A percentile compares a stretch with the other conserved stretches of the same genome.
Evolutionary conservation across 208 protist genomes (phyloP).

Genomic region (Acanthamoeba culbertsoni): DNA sequence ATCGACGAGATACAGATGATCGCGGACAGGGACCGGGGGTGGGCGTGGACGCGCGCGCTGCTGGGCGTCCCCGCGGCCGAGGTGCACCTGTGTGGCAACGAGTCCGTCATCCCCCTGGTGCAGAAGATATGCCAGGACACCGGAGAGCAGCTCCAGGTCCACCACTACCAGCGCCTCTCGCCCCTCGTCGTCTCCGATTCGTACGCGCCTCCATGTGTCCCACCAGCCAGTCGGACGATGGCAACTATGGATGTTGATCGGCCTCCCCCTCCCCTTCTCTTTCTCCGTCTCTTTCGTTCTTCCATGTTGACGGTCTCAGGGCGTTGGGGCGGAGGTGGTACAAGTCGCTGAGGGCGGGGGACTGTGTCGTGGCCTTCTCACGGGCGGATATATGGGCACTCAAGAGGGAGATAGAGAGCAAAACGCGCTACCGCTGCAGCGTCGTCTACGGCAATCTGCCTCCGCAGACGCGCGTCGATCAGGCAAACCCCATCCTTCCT

Average conservation of each 20-base stretch:
- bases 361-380: slow-evolving; percentile 70
- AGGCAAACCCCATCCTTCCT: background rate
- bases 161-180: background rate
- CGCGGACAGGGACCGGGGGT: slow-evolving; percentile 38
- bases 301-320: background rate
- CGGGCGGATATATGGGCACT: slow-evolving; percentile 32
- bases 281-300: no score
- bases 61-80: slow-evolving; percentile 66
- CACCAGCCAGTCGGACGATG: background rate
- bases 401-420: slow-evolving; percentile 51
- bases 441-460: slow-evolving; percentile 70
- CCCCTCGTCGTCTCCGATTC: background rate
- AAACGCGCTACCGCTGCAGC: background rate
- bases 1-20: slow-evolving; percentile 75
- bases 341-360: slow-evolving; percentile 40
- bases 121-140: background rate
- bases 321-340: background rate
- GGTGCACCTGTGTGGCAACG: slow-evolving; percentile 74
- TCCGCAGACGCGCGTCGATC: slow-evolving; percentile 47
- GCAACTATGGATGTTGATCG: no score
- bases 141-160: background rate
- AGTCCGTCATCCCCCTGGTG: slow-evolving; percentile 19
- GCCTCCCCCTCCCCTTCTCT: no score
- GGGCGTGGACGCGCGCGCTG: slow-evolving; percentile 70
- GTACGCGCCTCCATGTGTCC: background rate